These are phyloP conservation scores for Trichoderma gracile DNA, from an alignment of 2,329 filamentous ascomycete genomes.

Conservation along the genomic window DNA sequence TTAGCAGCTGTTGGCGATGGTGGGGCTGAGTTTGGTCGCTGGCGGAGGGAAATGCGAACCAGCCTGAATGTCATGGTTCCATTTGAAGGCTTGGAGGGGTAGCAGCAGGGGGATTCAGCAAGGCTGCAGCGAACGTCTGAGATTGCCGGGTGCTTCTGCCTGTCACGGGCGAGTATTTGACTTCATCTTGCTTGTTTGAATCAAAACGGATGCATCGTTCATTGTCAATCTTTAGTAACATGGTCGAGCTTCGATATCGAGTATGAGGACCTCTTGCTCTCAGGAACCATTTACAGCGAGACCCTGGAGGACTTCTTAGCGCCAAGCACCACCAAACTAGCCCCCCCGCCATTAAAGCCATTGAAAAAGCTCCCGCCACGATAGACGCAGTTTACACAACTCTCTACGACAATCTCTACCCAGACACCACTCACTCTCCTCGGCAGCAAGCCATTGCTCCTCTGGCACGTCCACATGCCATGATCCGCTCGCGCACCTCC, in stretches of 20 bases:
- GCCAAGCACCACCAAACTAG: background rate
- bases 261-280: background rate
- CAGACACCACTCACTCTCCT: background rate
- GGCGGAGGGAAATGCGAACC: too few species aligned
- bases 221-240: too few species aligned
- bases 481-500: conserved; percentile 37
- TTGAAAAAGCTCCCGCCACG: background rate
- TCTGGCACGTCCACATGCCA: conserved; percentile 28
- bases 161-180: too few species aligned
- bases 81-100: too few species aligned
- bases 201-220: too few species aligned
- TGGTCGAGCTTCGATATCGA: background rate
- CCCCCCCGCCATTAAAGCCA: background rate
- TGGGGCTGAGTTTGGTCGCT: conserved; percentile 16
- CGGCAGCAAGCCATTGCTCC: conserved; percentile 4
- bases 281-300: background rate
- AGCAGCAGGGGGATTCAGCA: background rate
- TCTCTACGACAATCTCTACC: background rate
- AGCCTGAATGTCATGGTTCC: too few species aligned
- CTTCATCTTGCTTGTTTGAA: too few species aligned
- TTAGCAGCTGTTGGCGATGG: conserved; percentile 17
- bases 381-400: too few species aligned
- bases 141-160: too few species aligned
- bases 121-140: background rate
- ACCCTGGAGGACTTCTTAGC: conserved; percentile 4